Percentiles rank a stretch among this genome's conserved stretches.
Conservation (phyloP, 257 asterid genomes). For the Cynanchum wilfordii region DNA sequence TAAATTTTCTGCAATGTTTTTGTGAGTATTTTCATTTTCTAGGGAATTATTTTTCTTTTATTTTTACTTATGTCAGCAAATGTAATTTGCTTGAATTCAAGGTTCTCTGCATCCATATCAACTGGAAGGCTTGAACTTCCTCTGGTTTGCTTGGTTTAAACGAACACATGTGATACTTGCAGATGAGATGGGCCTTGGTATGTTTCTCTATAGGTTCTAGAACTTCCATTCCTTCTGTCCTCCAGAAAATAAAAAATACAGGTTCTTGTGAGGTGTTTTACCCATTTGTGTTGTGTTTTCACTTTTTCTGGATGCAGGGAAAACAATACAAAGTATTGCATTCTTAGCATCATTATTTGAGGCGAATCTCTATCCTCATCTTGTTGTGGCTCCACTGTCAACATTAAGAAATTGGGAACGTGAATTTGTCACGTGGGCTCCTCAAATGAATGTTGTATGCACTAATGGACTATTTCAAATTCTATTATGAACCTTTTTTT, state of each 20-base stretch:
- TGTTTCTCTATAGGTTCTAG: slow-evolving; percentile 22
- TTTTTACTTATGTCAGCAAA: background rate
- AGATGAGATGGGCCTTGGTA: slow-evolving; percentile 99
- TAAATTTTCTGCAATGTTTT: background rate
- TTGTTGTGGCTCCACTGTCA: slow-evolving; percentile 96
- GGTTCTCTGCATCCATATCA: slow-evolving; percentile 98
- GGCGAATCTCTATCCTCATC: slow-evolving; percentile 75
- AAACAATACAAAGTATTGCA: slow-evolving; percentile 98
- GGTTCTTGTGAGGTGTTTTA: background rate
- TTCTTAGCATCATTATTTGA: slow-evolving; percentile 88
- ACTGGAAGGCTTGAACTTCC: slow-evolving; percentile 98
- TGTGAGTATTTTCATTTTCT: background rate
- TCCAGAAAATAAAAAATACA: background rate
- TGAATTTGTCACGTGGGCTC: slow-evolving; percentile 99
- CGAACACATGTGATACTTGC: slow-evolving; percentile 98
- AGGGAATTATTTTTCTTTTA: background rate
- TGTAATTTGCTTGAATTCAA: slow-evolving; percentile 22
- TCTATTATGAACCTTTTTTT: background rate
- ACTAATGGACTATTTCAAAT: slow-evolving; percentile 11
- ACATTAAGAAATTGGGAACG: slow-evolving; percentile 99
- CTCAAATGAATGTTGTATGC: slow-evolving; percentile 98
- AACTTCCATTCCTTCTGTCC: slow-evolving; percentile 1
- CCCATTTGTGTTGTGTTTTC: slow-evolving; percentile 11
- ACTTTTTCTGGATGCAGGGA: slow-evolving; percentile 51
- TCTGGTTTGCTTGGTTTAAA: slow-evolving; percentile 95